A percentile compares a stretch with the other conserved stretches of the same genome.
phyloP scores from a whole-genome alignment of 495 filamentous ascomycete species.

The Pyrenopolyporus hunteri region DNA sequence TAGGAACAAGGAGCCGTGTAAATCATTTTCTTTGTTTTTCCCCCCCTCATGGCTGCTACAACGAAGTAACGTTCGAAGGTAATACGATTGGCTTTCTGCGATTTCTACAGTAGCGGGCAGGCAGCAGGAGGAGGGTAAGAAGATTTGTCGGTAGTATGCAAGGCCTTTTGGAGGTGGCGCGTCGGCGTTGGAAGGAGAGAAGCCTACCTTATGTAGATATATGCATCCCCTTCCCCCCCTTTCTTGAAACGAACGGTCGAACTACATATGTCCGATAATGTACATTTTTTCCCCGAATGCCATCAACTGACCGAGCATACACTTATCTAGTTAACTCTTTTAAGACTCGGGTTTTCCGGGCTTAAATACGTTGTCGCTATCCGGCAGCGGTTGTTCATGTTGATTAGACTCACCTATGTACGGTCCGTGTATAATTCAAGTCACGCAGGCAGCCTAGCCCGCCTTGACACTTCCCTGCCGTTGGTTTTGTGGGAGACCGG shows the following conservation, averaged over 20 bases:
- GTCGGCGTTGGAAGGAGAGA: constrained; percentile 8
- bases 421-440: background rate
- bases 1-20: background rate
- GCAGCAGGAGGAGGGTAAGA: background rate
- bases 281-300: background rate
- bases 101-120: background rate
- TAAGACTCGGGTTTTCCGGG: background rate
- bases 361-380: background rate
- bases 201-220: constrained; percentile 10
- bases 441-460: background rate
- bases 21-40: too few species aligned
- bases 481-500: background rate
- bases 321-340: too few species aligned
- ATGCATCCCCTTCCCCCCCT: too few species aligned
- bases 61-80: background rate
- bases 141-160: constrained; percentile 3
- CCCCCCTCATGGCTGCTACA: background rate
- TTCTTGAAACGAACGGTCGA: too few species aligned
- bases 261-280: too few species aligned
- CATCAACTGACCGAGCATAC: too few species aligned
- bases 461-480: background rate
- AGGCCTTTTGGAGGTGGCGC: constrained; percentile 9
- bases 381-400: background rate
- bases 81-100: background rate
- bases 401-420: background rate